These are phyloP conservation scores for Ustilago sp. DNA, from an alignment of 1,284 basidiomycete genomes.

Conservation along the genomic window DNA sequence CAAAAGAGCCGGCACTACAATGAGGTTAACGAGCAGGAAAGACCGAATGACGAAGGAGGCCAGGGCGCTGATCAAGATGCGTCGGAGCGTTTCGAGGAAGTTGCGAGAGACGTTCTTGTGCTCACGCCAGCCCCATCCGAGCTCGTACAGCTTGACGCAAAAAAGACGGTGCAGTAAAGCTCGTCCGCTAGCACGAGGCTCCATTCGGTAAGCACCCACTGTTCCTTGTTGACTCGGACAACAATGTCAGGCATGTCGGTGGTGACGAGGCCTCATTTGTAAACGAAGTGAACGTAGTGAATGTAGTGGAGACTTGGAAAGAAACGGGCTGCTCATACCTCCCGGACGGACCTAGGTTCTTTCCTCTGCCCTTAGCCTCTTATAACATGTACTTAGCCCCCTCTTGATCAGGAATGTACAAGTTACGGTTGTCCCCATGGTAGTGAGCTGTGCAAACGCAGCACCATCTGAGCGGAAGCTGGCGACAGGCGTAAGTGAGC, in stretches of 20 bases:
- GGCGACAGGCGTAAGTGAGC: background rate
- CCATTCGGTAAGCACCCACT: slow-evolving; percentile 32
- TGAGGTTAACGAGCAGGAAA: slow-evolving; percentile 30
- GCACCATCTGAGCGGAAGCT: background rate
- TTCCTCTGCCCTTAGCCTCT: too few species aligned
- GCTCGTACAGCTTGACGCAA: slow-evolving; percentile 28
- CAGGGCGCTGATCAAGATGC: slow-evolving; percentile 29
- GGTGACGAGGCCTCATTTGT: slow-evolving; percentile 1
- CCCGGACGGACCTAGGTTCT: too few species aligned
- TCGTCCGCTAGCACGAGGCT: slow-evolving; percentile 34
- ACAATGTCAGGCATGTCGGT: slow-evolving; percentile 25
- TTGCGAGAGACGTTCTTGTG: slow-evolving; percentile 29
- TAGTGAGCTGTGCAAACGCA: too few species aligned
- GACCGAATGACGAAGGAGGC: slow-evolving; percentile 33
- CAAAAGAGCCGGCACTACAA: slow-evolving; percentile 22
- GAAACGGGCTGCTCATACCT: too few species aligned
- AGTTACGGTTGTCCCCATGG: too few species aligned
- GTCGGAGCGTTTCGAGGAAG: slow-evolving; percentile 24
- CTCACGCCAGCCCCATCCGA: slow-evolving; percentile 45
- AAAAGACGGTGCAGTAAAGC: slow-evolving; percentile 37
- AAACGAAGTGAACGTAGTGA: slow-evolving; percentile 19
- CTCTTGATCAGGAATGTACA: too few species aligned
- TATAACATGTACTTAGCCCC: too few species aligned
- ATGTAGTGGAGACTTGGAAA: slow-evolving; percentile 27
- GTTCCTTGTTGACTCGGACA: slow-evolving; percentile 22